Evolutionary conservation across 106 monocot genomes (phyloP), one percentile per base, ranked within the genome.

Genomic region (Phalaenopsis equestris): DNA sequence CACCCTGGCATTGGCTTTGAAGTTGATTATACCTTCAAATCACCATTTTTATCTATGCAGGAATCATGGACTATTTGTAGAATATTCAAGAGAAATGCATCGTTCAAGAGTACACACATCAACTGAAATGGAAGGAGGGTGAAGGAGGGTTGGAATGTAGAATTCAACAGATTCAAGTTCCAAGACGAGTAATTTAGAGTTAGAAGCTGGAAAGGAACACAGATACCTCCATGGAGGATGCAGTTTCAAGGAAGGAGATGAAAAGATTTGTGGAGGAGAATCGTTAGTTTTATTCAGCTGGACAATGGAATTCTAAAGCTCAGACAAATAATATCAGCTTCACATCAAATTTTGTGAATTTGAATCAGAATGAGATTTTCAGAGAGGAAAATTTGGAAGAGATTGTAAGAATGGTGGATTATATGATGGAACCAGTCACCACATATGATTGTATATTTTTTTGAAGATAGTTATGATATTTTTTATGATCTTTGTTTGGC

Each of bases 11-110:
- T 30, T 30, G 30, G 30, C 30, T 30, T 30, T 30, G 30, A 30
- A 30, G 30, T 30, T 30, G 30, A 30, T 30, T 30, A 30, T 30
- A 30, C 0, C 30, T 30, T 30, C 30, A 30, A 30, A 30, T 30
- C 30, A 30, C 30, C 30, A 30, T 30, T 30, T 30, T 30, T 30
- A 30, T 30, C 30, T 30, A 30, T 57, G 68, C 75, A 94, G 94
- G 91, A 91, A 76, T 82, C 87, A 18, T 94, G 94, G 94, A 94
- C 94, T 1, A 85, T 94, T 41, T 94, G 94, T 46, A 79, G 91
- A 77, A 92, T 94, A 24, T 94, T 94, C 83, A 91, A 91, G 87
- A 78, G 94, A 38, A 92, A 78, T 37, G 38, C 78, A 0, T 76
- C 88, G 0, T 83, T 78, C 47, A 87, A 68, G 79, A 88, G 72